phyloP scores from a whole-genome alignment of 331 rosid species.

The Arachis monticola region DNA sequence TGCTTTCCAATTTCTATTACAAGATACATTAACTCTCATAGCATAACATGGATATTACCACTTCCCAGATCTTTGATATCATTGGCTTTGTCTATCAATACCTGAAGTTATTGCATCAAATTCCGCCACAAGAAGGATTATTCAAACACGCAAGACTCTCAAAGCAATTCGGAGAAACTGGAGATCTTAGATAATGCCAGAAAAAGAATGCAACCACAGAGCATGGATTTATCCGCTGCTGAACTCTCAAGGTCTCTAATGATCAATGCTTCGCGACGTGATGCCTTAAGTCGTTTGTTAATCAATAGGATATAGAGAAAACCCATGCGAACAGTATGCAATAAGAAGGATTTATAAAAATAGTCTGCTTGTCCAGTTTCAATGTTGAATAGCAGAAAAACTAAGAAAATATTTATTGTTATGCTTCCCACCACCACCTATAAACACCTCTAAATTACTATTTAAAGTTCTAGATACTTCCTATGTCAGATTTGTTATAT shows the following conservation, averaged over 20 bases:
- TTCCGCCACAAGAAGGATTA: conserved; percentile 93
- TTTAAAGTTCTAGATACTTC: no score
- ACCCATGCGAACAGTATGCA: no score
- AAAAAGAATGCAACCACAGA: conserved; percentile 97
- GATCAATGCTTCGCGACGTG: conserved; percentile 31
- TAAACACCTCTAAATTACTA: no score
- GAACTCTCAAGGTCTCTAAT: conserved; percentile 81
- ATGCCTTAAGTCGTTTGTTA: conserved; percentile 9
- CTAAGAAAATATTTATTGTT: conserved; percentile 14
- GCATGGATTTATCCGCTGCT: conserved; percentile 95
- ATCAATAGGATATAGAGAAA: background rate
- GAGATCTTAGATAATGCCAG: conserved; percentile 91
- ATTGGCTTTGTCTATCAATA: conserved; percentile 87
- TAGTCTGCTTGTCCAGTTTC: background rate
- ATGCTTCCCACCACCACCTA: conserved; percentile 13
- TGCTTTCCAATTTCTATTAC: conserved; percentile 13
- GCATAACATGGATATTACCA: conserved; percentile 24
- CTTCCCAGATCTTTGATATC: conserved; percentile 75
- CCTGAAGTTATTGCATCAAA: conserved; percentile 68
- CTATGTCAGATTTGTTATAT: no score
- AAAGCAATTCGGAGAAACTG: conserved; percentile 91
- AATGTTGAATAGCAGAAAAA: conserved; percentile 12
- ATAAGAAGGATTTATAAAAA: background rate
- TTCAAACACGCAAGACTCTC: conserved; percentile 93
- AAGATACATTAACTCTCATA: conserved; percentile 27